Conservation (phyloP, 345 rosid species). For the Erodium maritimum region DNA sequence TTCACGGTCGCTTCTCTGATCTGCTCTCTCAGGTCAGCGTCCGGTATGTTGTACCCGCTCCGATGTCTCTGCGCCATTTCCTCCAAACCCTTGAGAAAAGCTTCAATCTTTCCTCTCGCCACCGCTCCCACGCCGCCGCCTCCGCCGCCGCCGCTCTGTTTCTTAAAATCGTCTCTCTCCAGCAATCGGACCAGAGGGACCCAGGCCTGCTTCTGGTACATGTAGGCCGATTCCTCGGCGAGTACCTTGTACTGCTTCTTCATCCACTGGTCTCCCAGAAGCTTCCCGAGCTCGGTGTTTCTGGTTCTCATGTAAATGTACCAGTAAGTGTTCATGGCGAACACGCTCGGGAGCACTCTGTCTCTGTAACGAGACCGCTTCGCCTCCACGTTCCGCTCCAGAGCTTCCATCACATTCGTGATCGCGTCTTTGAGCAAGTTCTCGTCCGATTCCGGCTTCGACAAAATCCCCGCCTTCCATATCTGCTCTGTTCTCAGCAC, state of each 20-base stretch:
- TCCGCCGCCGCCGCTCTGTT: not conserved
- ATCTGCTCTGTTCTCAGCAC: conserved; percentile 46
- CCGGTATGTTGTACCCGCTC: conserved; percentile 26
- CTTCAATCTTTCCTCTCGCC: conserved; percentile 25
- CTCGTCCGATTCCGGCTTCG: conserved; percentile 37
- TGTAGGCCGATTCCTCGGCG: conserved; percentile 53
- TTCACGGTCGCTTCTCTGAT: conserved; percentile 34
- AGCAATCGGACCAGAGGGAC: conserved; percentile 30
- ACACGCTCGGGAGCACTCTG: conserved; percentile 29
- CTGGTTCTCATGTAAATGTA: conserved; percentile 51
- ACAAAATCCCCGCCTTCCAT: conserved; percentile 42
- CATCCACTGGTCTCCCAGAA: conserved; percentile 39
- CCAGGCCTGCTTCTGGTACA: conserved; percentile 48
- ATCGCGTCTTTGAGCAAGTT: conserved; percentile 38
- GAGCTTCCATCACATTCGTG: conserved; percentile 45
- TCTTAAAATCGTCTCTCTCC: conserved; percentile 19
- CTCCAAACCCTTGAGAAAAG: conserved; percentile 30
- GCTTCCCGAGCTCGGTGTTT: conserved; percentile 41
- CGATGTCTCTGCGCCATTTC: conserved; percentile 30
- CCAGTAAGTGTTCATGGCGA: conserved; percentile 57
- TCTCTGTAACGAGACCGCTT: conserved; percentile 37
- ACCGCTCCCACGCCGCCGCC: conserved; percentile 3
- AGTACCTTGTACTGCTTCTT: conserved; percentile 29
- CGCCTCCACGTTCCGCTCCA: conserved; percentile 40
- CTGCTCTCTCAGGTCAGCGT: conserved; percentile 41